These are phyloP conservation scores for Physcomitrellopsis africana DNA, from an alignment of 225 moss, liverwort and hornwort genomes.

Conservation along the genomic window DNA sequence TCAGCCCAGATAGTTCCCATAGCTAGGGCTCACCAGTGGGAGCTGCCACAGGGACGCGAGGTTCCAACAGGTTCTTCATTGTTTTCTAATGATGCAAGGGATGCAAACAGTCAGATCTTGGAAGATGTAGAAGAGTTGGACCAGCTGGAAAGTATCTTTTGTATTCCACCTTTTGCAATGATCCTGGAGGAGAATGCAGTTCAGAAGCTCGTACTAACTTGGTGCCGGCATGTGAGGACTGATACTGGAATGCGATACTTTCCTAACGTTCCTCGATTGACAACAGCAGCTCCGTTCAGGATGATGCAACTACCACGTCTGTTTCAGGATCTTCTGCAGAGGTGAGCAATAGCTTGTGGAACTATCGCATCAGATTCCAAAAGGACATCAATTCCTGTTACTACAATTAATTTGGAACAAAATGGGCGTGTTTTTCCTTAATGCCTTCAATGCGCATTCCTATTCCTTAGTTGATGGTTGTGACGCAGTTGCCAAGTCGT, in stretches of 20 bases:
- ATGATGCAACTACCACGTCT: conserved; percentile 91
- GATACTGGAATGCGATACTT: conserved; percentile 64
- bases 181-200: conserved; percentile 66
- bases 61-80: conserved; percentile 35
- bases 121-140: conserved; percentile 84
- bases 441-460: conserved; percentile 4
- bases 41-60: conserved; percentile 70
- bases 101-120: conserved; percentile 54
- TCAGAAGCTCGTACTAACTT: conserved; percentile 64
- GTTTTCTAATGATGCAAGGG: conserved; percentile 40
- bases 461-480: conserved; percentile 10
- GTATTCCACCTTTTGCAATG: conserved; percentile 67
- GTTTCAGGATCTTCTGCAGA: conserved; percentile 92
- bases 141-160: conserved; percentile 70
- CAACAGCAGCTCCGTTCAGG: conserved; percentile 82
- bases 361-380: conserved; percentile 17
- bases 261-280: conserved; percentile 70
- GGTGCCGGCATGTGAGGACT: conserved; percentile 82
- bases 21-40: conserved; percentile 89
- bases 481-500: conserved; percentile 4
- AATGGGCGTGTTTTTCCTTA: conserved; percentile 14
- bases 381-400: background rate
- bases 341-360: conserved; percentile 50
- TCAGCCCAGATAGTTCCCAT: conserved; percentile 76
- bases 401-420: background rate